These are phyloP conservation scores for Sphaerulina musiva DNA, from an alignment of 2,329 filamentous ascomycete species.

Conservation along the genomic window DNA sequence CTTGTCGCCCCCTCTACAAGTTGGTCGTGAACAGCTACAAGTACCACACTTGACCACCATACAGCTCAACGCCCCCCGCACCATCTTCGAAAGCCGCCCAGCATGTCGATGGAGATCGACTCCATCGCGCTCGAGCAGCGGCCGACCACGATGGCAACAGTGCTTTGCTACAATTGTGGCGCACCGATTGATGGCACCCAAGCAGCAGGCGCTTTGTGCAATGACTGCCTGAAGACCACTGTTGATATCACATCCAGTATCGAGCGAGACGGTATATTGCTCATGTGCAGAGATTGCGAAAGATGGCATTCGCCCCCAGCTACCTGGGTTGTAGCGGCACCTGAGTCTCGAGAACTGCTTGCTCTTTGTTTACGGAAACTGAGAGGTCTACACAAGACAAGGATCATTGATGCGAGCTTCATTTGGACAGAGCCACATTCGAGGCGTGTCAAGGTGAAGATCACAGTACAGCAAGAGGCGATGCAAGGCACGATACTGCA, in stretches of 20 bases:
- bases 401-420: constrained; percentile 92
- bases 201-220: constrained; percentile 79
- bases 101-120: constrained; percentile 37
- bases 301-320: constrained; percentile 81
- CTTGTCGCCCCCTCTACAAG: too few relatives aligned
- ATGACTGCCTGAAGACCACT: constrained; percentile 91
- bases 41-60: background rate
- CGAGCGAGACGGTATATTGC: constrained; percentile 79
- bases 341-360: constrained; percentile 85
- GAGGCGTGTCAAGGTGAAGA: constrained; percentile 83
- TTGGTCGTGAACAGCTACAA: background rate
- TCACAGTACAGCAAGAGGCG: constrained; percentile 76
- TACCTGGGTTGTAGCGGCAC: constrained; percentile 77
- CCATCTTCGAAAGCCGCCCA: constrained; percentile 7
- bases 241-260: constrained; percentile 89
- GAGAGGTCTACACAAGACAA: constrained; percentile 76
- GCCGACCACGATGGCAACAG: constrained; percentile 47
- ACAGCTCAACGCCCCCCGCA: background rate
- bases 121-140: constrained; percentile 29
- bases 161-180: constrained; percentile 97
- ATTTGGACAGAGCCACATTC: constrained; percentile 99
- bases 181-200: constrained; percentile 89
- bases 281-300: constrained; percentile 92
- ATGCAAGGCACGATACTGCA: constrained; percentile 67
- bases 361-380: constrained; percentile 87